Evolutionary conservation across 2,329 filamentous ascomycete species (phyloP), one percentile per base, ranked within the genome.

Genomic region (Hypoxylon rubiginosum): DNA sequence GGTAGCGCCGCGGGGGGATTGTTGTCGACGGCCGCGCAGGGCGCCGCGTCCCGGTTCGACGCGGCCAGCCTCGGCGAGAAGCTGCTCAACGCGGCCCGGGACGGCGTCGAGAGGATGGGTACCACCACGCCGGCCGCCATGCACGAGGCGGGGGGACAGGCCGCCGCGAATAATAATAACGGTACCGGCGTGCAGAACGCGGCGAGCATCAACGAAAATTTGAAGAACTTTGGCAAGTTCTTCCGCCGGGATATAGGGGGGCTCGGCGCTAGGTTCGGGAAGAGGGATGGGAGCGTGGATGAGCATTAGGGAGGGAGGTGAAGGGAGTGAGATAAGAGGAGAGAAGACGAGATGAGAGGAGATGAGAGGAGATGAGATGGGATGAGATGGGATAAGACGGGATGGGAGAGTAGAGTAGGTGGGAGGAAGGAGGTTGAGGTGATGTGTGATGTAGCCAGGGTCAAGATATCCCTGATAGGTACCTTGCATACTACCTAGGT

Each of bases 141-240:
- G 72, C 70, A 58, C 69, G 72, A 53, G 72, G 70, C n/a, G 73
- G 58, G 71, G 80, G 81, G n/a, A 19, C 19, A 9, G 67, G 82
- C 71, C 13, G 60, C 41, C 21, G 46, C 45, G 48, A 32, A 58
- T 34, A 11, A 7, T 34, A 11, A 2, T 6, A 34, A 34, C 32
- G 32, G 32, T 52, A 70, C 55, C 60, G 66, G 75, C 65, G 88
- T 58, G 28, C 58, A 67, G 49, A 67, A 72, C 15, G 89, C 91
- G 73, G 88, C 87, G 7, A 93, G 91, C 56, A 87, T 97, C 69
- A 97, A 97, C 77, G 94, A 97, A 80, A 97, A 97, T 79, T 78
- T 98, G 79, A 94, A 93, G 82, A 97, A 93, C 78, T 92, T 99
- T 80, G 95, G 95, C 24, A 97, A 97, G 80, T 97, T 98, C 81